These are phyloP conservation scores for Lipomyces sp. DNA, from an alignment of 805 yeast species.

Conservation along the genomic window DNA sequence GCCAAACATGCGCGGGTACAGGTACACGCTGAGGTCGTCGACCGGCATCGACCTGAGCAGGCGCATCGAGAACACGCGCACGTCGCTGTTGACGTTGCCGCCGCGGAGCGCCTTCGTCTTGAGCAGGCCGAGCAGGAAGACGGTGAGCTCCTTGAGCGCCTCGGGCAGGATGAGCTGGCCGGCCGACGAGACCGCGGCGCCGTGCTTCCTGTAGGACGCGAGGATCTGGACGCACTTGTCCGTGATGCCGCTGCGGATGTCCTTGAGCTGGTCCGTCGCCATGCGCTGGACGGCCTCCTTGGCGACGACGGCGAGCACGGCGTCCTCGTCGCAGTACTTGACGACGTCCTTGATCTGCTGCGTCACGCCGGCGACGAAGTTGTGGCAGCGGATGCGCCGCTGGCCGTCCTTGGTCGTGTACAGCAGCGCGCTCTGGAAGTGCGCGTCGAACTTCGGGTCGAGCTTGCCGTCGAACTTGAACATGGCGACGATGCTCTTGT, in stretches of 20 bases:
- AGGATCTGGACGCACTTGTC: constrained; percentile 54
- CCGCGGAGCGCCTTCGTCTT: constrained; percentile 63
- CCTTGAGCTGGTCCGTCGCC: constrained; percentile 38
- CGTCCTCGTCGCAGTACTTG: constrained; percentile 75
- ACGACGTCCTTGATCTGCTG: constrained; percentile 70
- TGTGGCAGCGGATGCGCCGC: constrained; percentile 82
- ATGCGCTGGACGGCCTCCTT: constrained; percentile 29
- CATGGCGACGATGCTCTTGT: constrained; percentile 66
- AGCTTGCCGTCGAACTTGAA: constrained; percentile 75
- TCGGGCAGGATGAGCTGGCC: constrained; percentile 79
- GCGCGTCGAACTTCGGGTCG: constrained; percentile 68
- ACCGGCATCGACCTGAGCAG: constrained; percentile 53
- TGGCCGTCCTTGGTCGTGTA: constrained; percentile 76
- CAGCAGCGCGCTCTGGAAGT: constrained; percentile 85
- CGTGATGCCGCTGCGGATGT: constrained; percentile 52
- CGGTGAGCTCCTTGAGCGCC: constrained; percentile 66
- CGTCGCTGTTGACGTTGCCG: constrained; percentile 54
- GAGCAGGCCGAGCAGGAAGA: constrained; percentile 62
- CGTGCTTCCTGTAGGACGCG: constrained; percentile 54
- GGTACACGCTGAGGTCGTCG: constrained; percentile 54
- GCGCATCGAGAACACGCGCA: constrained; percentile 55
- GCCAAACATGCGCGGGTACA: constrained; percentile 79
- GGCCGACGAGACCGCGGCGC: constrained; percentile 42
- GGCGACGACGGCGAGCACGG: constrained; percentile 51
- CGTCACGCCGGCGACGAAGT: constrained; percentile 76